Base-by-base conservation (phyloP, 108 stramenopile species). In the Phaeodactylum tricornutum region DNA sequence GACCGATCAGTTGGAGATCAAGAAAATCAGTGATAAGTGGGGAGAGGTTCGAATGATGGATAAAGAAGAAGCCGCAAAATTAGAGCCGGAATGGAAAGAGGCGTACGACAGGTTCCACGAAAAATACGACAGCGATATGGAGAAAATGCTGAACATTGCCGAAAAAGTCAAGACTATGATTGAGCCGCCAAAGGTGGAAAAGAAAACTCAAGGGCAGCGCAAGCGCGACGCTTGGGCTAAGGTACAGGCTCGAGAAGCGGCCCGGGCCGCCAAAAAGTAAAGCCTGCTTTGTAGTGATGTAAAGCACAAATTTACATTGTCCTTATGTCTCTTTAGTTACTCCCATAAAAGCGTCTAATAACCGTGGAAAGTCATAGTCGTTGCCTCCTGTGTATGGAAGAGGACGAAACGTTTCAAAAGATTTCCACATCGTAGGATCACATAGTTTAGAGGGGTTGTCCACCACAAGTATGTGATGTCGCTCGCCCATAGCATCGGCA, bases 121-220 rank as follows among this genome's bases (percentile, higher is more conserved):
- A 7, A 74, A 81, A 45, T 67, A 71, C 29, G 67, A 83, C 22
- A 66, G 79, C 12, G 75, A 77, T 20, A 79, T 81, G 62, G 47
- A 55, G 17, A 53, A 67, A 42, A 77, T 84, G 77, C 35, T 57
- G 47, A 80, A 88, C 43, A 65, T 79, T 49, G 71, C 67, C 6
- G 27, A 39, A 11, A 53, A 69, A 23, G 40, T 87, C 31, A 50
- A 72, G 57, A 67, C 67, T 51, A 57, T 67, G 62, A 70, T 78
- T 29, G 73, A 71, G 33, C 72, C 77, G 19, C 79, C 82, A 21
- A 78, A 67, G 38, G 67, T 87, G 19, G 14, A 45, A 30, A 77
- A 78, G 48, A 88, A 88, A 66, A 56, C 71, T 28, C 76, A 84
- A 77, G 72, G 69, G 51, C 82, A 88, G 55, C 64, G 62, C 40